Conservation (phyloP, 305 asterid genomes). For the Fraxinus albicans region DNA sequence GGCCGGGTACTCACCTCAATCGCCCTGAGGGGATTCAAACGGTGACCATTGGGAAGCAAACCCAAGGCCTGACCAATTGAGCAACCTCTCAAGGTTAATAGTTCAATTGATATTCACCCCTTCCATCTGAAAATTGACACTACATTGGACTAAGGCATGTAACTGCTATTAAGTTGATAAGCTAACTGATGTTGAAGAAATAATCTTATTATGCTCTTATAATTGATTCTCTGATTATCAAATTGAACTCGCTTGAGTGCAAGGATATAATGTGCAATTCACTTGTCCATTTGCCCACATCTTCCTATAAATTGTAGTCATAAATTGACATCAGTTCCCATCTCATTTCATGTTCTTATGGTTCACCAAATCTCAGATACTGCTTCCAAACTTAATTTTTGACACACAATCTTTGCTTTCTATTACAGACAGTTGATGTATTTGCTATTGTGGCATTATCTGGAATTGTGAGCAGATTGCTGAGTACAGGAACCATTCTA, state of each 20-base stretch:
- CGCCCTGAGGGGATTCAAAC: too few species aligned
- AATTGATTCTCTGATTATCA: background rate
- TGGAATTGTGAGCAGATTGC: slow-evolving; percentile 86
- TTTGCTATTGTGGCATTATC: slow-evolving; percentile 97
- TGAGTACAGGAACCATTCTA: slow-evolving; percentile 91
- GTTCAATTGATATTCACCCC: background rate
- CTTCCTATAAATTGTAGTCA: background rate
- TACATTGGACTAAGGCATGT: background rate
- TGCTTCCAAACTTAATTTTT: background rate
- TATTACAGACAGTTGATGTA: slow-evolving; percentile 89
- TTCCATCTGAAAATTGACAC: background rate
- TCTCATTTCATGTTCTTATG: slow-evolving; percentile 6
- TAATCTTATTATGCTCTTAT: background rate
- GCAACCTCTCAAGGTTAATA: too few species aligned
- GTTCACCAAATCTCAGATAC: background rate
- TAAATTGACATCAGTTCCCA: background rate
- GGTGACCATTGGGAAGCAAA: too few species aligned
- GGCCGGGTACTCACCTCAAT: too few species aligned
- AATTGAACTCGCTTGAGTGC: background rate
- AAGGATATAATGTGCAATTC: background rate
- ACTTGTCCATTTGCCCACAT: background rate
- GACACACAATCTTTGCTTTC: slow-evolving; percentile 23
- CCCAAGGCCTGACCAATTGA: too few species aligned
- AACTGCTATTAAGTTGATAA: background rate
- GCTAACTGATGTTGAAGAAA: background rate